These are phyloP conservation scores for Inga leiocalycina DNA, from an alignment of 306 rosid genomes.

Conservation along the genomic window DNA sequence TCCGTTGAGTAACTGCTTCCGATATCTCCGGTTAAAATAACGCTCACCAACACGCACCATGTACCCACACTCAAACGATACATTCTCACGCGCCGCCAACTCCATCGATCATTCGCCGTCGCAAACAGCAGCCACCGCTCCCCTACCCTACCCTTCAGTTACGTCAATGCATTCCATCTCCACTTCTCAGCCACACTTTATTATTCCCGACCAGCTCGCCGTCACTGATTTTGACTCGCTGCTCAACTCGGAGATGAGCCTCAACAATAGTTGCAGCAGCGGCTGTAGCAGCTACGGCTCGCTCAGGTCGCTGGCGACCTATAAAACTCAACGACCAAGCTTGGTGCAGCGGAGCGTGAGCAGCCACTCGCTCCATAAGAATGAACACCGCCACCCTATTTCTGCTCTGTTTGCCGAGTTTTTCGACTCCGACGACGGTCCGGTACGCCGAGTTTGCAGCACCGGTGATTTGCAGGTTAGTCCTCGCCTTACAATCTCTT, in stretches of 20 bases:
- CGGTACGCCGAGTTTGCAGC: conserved; percentile 71
- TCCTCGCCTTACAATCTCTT: neutral
- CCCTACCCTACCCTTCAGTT: neutral
- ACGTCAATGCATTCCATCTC: conserved; percentile 23
- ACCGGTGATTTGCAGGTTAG: conserved; percentile 80
- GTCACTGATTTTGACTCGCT: conserved; percentile 33
- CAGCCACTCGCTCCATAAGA: conserved; percentile 67
- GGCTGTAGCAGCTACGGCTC: conserved; percentile 68
- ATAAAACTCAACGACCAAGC: conserved; percentile 27
- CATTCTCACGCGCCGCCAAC: conserved; percentile 51
- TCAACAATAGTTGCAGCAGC: conserved; percentile 58
- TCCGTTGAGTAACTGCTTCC: neutral
- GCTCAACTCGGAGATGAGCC: conserved; percentile 49
- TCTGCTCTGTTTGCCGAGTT: conserved; percentile 42
- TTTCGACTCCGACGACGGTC: conserved; percentile 40
- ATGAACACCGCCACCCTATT: conserved; percentile 45
- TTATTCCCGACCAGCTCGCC: conserved; percentile 24
- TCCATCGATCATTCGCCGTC: conserved; percentile 13
- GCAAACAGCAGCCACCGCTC: neutral
- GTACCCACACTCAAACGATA: conserved; percentile 41
- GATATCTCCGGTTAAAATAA: neutral
- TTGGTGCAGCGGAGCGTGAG: conserved; percentile 62
- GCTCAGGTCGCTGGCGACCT: conserved; percentile 52
- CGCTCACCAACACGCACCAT: conserved; percentile 55
- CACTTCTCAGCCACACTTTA: conserved; percentile 4